Evolutionary conservation across 345 rosid genomes (phyloP).

Genomic region (Alliaria petiolata): DNA sequence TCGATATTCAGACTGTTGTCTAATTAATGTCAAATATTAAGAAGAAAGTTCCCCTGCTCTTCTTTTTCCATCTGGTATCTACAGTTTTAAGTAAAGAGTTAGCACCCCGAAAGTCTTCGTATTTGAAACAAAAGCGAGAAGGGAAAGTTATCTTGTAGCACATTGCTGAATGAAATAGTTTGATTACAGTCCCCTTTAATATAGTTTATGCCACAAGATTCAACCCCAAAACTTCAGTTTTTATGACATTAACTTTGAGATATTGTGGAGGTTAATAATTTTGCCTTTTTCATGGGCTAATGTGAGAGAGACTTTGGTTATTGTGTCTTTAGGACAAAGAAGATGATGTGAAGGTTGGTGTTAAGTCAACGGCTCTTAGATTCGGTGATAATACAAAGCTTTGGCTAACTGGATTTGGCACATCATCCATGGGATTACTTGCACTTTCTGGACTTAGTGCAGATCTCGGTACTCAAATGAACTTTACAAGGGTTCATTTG

Average conservation of each 20-base stretch:
- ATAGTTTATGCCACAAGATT: not conserved
- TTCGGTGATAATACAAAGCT: slow-evolving; percentile 77
- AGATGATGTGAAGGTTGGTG: slow-evolving; percentile 90
- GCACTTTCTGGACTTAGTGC: slow-evolving; percentile 76
- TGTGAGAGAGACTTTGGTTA: slow-evolving; percentile 1
- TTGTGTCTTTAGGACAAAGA: slow-evolving; percentile 65
- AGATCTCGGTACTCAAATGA: slow-evolving; percentile 54
- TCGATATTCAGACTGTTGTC: not conserved
- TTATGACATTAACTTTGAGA: not conserved
- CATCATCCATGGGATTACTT: slow-evolving; percentile 63
- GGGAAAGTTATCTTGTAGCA: too few relatives aligned
- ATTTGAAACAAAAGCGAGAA: too few relatives aligned
- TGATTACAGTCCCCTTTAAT: not conserved
- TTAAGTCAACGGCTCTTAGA: slow-evolving; percentile 91
- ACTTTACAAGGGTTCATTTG: not conserved
- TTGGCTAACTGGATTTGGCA: slow-evolving; percentile 81
- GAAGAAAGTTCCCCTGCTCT: not conserved
- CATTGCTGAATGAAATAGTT: not conserved
- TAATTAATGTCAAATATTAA: not conserved
- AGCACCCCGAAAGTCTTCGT: too few relatives aligned
- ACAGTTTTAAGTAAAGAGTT: too few relatives aligned
- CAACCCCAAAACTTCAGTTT: not conserved
- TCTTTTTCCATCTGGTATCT: too few relatives aligned
- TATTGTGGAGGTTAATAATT: not conserved
- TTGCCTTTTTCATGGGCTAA: not conserved